Evolutionary conservation across 2,329 filamentous ascomycete genomes (phyloP).

Genomic region (Cladophialophora chaetospira): DNA sequence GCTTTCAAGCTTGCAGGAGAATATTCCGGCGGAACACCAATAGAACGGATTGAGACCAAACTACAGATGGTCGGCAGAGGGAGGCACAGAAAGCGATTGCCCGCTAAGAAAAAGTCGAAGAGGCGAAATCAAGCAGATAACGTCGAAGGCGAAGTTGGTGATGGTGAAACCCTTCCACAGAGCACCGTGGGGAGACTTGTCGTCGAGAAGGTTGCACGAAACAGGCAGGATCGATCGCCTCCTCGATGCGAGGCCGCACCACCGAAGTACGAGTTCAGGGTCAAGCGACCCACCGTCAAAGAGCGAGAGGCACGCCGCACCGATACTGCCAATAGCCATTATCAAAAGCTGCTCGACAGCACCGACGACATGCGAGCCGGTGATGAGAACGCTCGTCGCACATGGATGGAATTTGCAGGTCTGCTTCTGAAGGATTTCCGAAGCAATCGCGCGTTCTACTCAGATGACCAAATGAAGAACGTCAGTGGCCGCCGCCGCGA

Average conservation of each 20-base stretch:
- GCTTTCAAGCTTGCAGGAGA: slow-evolving; percentile 28
- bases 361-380: slow-evolving; percentile 52
- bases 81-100: background rate
- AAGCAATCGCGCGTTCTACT: slow-evolving; percentile 62
- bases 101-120: background rate
- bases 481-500: slow-evolving; percentile 52
- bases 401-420: slow-evolving; percentile 62
- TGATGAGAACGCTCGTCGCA: slow-evolving; percentile 52
- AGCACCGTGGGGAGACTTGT: background rate
- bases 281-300: slow-evolving; percentile 34
- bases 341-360: slow-evolving; percentile 50
- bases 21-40: slow-evolving; percentile 1
- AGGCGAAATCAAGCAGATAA: slow-evolving; percentile 16
- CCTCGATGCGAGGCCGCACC: background rate
- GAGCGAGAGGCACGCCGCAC: slow-evolving; percentile 42
- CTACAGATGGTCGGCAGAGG: slow-evolving; percentile 2
- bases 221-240: slow-evolving; percentile 10
- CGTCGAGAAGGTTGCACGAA: background rate
- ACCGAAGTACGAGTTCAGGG: slow-evolving; percentile 24
- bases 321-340: slow-evolving; percentile 49
- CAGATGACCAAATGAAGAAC: slow-evolving; percentile 51
- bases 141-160: slow-evolving; percentile 35
- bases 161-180: slow-evolving; percentile 25
- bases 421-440: slow-evolving; percentile 63
- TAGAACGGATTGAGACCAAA: slow-evolving; percentile 19